Percentiles rank a stretch among this genome's conserved stretches.
phyloP scores from a whole-genome alignment of 2,329 filamentous ascomycete genomes.

The Pestalotiopsis sp. region DNA sequence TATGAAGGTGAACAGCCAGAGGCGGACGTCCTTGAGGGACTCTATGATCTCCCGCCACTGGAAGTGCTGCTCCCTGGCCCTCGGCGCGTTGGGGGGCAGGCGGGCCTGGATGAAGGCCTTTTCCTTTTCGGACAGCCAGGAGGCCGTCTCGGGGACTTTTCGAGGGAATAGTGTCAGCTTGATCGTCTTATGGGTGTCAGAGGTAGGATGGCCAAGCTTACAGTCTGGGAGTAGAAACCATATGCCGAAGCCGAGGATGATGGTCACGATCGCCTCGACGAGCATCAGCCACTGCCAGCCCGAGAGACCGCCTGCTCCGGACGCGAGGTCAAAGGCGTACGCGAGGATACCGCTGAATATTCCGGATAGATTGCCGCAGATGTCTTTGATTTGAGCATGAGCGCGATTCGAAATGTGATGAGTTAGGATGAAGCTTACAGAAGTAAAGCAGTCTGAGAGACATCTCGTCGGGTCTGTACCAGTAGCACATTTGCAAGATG shows the following conservation, averaged over 20 bases:
- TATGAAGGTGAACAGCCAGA: slow-evolving; percentile 45
- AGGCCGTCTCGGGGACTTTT: slow-evolving; percentile 28
- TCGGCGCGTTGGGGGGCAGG: slow-evolving; percentile 40
- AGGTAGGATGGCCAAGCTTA: slow-evolving; percentile 23
- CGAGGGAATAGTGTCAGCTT: no score
- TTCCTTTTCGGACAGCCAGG: slow-evolving; percentile 35
- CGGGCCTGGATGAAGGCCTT: slow-evolving; percentile 43
- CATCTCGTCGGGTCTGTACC: slow-evolving; percentile 50
- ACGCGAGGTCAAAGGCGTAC: slow-evolving; percentile 24
- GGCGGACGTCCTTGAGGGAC: slow-evolving; percentile 37
- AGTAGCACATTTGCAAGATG: slow-evolving; percentile 44
- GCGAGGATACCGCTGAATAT: slow-evolving; percentile 26
- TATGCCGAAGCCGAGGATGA: slow-evolving; percentile 45
- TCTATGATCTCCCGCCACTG: slow-evolving; percentile 36
- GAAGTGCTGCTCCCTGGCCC: slow-evolving; percentile 39
- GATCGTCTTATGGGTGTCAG: no score
- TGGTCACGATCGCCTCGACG: slow-evolving; percentile 45
- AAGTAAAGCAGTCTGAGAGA: slow-evolving; percentile 44
- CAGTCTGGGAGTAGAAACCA: slow-evolving; percentile 56
- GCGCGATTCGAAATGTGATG: no score
- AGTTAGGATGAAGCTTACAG: slow-evolving; percentile 26
- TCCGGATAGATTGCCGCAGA: slow-evolving; percentile 29
- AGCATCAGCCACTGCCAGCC: slow-evolving; percentile 38
- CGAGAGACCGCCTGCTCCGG: slow-evolving; percentile 26
- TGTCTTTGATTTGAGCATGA: slow-evolving; percentile 7